These are phyloP conservation scores for Talaromyces pinophilus DNA, from an alignment of 2,329 filamentous ascomycete species.

Conservation along the genomic window DNA sequence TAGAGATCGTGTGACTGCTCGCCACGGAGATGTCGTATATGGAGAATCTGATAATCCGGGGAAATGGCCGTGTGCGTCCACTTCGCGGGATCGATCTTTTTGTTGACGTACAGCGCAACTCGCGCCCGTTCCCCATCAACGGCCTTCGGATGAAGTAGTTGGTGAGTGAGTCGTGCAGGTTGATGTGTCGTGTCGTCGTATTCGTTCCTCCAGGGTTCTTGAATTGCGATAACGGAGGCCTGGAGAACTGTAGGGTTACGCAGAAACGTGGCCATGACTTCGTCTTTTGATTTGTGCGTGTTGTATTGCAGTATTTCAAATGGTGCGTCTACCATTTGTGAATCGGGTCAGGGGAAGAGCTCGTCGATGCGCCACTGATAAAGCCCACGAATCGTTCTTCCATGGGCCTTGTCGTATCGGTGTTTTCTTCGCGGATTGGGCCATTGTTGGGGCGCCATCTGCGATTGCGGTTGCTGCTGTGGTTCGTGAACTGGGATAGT, in stretches of 20 bases:
- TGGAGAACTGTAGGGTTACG: slow-evolving; percentile 24
- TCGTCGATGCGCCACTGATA: no score
- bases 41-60: background rate
- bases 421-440: no score
- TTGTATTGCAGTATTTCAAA: background rate
- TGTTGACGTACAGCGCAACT: background rate
- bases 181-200: slow-evolving; percentile 29
- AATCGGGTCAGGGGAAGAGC: no score
- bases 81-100: background rate
- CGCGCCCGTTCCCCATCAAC: background rate
- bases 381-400: no score
- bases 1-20: background rate
- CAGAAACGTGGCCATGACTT: slow-evolving; percentile 25
- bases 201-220: slow-evolving; percentile 30
- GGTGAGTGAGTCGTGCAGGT: slow-evolving; percentile 25
- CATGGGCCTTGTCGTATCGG: no score
- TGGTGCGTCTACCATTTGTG: background rate
- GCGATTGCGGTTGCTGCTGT: no score
- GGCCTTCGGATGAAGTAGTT: slow-evolving; percentile 26
- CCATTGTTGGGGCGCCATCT: no score
- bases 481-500: background rate
- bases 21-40: background rate
- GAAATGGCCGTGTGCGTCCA: background rate
- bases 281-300: background rate
- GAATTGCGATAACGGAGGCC: slow-evolving; percentile 31